Evolutionary conservation across 371 early-diverging fungal genomes (phyloP).

Genomic region (Lichtheimia corymbifera): DNA sequence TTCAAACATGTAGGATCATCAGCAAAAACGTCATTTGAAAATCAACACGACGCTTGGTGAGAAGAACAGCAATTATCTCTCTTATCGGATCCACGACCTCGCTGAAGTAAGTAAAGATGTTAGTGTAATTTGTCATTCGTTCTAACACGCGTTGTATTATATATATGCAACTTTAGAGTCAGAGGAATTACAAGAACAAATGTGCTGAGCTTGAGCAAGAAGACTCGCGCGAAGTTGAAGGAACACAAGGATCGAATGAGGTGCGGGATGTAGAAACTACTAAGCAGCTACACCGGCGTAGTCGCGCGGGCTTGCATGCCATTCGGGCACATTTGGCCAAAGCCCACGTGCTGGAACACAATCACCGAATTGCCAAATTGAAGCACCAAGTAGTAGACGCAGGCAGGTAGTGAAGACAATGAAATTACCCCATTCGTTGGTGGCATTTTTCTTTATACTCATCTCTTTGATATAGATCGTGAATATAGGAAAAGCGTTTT

Average conservation of each 20-base stretch:
- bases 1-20: conserved; percentile 7
- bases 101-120: background rate
- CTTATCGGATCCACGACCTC: conserved; percentile 11
- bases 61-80: conserved; percentile 16
- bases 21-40: conserved; percentile 13
- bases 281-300: background rate
- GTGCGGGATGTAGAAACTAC: background rate
- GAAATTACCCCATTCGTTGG: background rate
- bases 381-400: background rate
- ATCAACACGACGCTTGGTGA: conserved; percentile 17
- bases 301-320: background rate
- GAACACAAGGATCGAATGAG: background rate
- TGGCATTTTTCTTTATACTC: too few relatives aligned
- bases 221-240: background rate
- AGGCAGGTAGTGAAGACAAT: background rate
- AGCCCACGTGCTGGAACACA: too few relatives aligned
- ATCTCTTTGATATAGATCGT: conserved; percentile 4
- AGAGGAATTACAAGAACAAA: conserved; percentile 8
- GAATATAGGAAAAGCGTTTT: conserved; percentile 12
- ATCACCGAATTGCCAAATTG: conserved; percentile 5
- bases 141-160: too few relatives aligned
- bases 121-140: too few relatives aligned
- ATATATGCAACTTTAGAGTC: conserved; percentile 4
- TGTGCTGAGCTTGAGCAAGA: conserved; percentile 15
- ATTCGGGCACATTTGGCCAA: background rate